Base-by-base conservation (phyloP, 306 rosid genomes). In the Glycine soja region DNA sequence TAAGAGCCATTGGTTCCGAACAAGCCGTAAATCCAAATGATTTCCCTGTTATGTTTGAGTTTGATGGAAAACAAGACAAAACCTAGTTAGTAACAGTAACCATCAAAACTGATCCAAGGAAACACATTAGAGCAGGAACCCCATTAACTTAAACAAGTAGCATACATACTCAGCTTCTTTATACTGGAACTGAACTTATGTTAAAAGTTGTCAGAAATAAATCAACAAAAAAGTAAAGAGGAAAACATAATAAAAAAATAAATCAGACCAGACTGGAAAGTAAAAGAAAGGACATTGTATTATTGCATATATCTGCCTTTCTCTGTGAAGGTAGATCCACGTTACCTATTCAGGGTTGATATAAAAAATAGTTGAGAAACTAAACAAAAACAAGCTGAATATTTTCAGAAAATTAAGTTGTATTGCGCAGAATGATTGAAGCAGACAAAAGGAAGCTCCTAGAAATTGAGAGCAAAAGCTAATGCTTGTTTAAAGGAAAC, bases 1-100 rank as follows among this genome's bases (percentile, higher is more conserved):
- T 87, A 90, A 80, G 70, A 95, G 99, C 99, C 99, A 95, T 75
- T 93, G 99, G 82, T 95, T 95, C 75, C 98, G 92, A 80, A 93
- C 87, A 72, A 95, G 99, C 78, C 99, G 90, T 74, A 93, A 83
- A 90, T 95, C 99, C 82, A 95, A 91, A 87, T 95, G 99, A 83
- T 95, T 95, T 54, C 99, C 99, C 99, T 95, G 89, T 70, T 47
- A 81, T n/a, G 34, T 75, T 71, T 69, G 74, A 82, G 84, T 42
- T 16, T 16, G 65, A 59, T 15, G 54, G 71, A 57, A 70, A 70
- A 47, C 59, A 70, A 58, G 51, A 64, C 19, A 64, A 42, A 30
- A 32, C 12, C 62, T 42, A 42, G 46, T 42, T 6, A 57, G 11
- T 67, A 63, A 14, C 57, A 67, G 19, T 30, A 68, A 57, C 18